Evolutionary conservation across 345 rosid genomes (phyloP).

Genomic region (Arabidopsis arenosa): DNA sequence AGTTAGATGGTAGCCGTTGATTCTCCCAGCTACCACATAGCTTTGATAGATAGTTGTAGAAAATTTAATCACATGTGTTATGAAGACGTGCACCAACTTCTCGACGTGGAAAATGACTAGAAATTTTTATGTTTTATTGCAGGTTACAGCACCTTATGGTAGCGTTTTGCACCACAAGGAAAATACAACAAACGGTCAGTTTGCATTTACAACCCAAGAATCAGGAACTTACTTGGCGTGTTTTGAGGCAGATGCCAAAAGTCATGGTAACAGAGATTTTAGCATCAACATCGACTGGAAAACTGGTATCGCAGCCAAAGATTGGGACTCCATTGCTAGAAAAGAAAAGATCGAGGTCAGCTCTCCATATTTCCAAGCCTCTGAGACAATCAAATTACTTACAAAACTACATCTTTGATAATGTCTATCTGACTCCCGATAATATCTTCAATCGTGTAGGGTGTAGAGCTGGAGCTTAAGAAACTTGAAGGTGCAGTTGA

Average conservation of each 20-base stretch:
- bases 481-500: constrained; percentile 82
- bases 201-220: constrained; percentile 83
- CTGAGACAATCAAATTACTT: background rate
- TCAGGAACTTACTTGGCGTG: constrained; percentile 80
- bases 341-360: constrained; percentile 88
- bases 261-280: constrained; percentile 50
- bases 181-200: constrained; percentile 73
- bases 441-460: constrained; percentile 48
- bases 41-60: constrained; percentile 2
- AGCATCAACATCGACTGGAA: constrained; percentile 84
- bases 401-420: background rate
- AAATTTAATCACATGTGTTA: background rate
- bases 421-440: background rate
- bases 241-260: constrained; percentile 57
- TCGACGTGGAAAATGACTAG: constrained; percentile 2
- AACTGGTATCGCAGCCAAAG: constrained; percentile 87
- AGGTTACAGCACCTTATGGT: constrained; percentile 88
- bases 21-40: background rate
- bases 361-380: background rate
- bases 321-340: constrained; percentile 90
- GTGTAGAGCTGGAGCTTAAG: constrained; percentile 88
- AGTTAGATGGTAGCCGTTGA: background rate
- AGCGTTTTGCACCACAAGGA: constrained; percentile 61
- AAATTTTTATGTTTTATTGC: background rate
- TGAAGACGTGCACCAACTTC: background rate